phyloP scores from a whole-genome alignment of 306 rosid genomes.

The Inga oerstediana region DNA sequence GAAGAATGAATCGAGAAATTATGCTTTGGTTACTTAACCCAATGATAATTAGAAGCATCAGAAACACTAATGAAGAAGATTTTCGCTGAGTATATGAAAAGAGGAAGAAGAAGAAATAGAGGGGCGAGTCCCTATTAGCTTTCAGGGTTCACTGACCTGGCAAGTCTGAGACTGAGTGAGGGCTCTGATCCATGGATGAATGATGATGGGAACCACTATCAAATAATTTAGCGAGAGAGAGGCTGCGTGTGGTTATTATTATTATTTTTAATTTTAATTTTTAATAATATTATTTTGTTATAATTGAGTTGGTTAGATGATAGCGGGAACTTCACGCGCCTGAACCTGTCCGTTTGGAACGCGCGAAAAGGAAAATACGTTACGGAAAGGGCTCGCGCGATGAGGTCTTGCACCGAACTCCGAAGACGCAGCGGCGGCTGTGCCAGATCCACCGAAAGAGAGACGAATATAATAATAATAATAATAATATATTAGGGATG shows the following conservation, averaged over 20 bases:
- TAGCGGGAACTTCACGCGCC: slow-evolving; percentile 9
- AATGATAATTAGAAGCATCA: not conserved
- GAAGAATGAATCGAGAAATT: slow-evolving; percentile 3
- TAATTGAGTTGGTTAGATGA: not conserved
- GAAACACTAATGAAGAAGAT: not conserved
- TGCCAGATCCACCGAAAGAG: not conserved
- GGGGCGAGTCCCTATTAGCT: not conserved
- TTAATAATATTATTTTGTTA: not conserved
- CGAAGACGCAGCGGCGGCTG: not conserved
- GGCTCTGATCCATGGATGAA: slow-evolving; percentile 1
- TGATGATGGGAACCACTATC: not conserved
- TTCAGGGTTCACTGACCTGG: slow-evolving; percentile 7
- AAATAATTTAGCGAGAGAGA: not conserved
- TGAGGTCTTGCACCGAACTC: not conserved
- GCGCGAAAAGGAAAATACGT: not conserved
- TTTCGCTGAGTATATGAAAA: not conserved
- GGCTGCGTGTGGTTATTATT: too few relatives aligned
- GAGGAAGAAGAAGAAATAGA: not conserved
- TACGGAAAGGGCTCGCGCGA: not conserved
- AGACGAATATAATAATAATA: too few relatives aligned
- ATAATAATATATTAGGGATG: too few relatives aligned
- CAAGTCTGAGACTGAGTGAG: slow-evolving; percentile 9
- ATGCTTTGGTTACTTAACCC: not conserved
- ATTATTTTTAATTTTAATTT: not conserved
- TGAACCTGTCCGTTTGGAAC: not conserved